phyloP scores from a whole-genome alignment of 106 monocot species.

The Apostasia shenzhenica region DNA sequence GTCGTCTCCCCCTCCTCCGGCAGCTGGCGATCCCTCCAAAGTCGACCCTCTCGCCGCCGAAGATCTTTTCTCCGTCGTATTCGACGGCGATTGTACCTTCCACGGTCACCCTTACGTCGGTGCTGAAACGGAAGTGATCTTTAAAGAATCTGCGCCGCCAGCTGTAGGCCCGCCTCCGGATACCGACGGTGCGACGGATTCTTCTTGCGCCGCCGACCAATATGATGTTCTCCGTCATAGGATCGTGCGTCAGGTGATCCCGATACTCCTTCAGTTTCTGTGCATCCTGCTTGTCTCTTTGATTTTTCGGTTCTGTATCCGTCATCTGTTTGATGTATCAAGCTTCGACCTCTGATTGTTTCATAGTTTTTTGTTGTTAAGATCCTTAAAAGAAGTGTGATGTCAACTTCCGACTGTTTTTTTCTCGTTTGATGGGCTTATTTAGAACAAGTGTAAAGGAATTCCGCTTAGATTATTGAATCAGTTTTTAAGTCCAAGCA shows the following conservation, averaged over 20 bases:
- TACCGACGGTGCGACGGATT: not conserved
- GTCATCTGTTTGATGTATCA: not conserved
- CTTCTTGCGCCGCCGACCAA: slow-evolving; percentile 10
- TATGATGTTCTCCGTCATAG: slow-evolving; percentile 44
- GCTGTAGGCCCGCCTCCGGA: not conserved
- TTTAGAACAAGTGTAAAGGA: not conserved
- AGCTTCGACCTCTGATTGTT: not conserved
- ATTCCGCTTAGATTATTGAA: too few species aligned
- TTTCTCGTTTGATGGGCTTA: not conserved
- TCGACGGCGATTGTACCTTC: too few species aligned
- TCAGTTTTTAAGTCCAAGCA: too few species aligned
- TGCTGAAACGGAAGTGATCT: not conserved
- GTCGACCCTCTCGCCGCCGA: not conserved
- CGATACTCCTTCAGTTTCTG: not conserved
- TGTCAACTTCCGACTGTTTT: too few species aligned
- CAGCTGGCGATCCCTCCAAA: not conserved
- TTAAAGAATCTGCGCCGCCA: not conserved
- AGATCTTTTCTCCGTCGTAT: not conserved
- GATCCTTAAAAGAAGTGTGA: too few species aligned
- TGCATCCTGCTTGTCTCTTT: not conserved
- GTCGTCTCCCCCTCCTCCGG: slow-evolving; percentile 7
- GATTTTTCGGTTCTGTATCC: too few species aligned
- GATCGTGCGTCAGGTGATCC: slow-evolving; percentile 61
- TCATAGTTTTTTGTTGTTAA: too few species aligned
- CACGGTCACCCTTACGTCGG: not conserved